Conservation (phyloP, 1,284 basidiomycete species). For the Ceratobasidium sp. region DNA sequence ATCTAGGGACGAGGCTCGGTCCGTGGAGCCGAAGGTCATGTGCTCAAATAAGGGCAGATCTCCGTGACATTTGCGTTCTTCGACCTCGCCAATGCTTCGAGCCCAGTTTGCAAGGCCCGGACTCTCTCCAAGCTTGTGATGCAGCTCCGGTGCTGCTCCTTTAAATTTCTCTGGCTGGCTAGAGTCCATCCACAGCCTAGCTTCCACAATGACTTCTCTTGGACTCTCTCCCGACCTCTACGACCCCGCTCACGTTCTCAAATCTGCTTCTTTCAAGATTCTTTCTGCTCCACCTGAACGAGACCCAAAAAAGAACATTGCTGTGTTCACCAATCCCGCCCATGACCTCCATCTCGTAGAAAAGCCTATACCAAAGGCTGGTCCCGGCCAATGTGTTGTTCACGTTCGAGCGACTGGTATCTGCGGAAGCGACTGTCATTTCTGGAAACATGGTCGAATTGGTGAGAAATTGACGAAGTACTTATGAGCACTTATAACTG, state of each 20-base stretch:
- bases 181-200: not conserved
- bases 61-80: constrained; percentile 22
- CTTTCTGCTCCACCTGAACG: constrained; percentile 37
- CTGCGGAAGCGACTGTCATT: constrained; percentile 55
- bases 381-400: constrained; percentile 53
- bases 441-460: constrained; percentile 59
- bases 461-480: constrained; percentile 41
- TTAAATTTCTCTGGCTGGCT: constrained; percentile 8
- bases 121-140: constrained; percentile 5
- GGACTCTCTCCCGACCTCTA: constrained; percentile 40
- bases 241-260: constrained; percentile 43
- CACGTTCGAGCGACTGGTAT: constrained; percentile 55
- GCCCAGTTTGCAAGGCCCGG: not conserved
- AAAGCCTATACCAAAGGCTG: constrained; percentile 50
- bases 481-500: not conserved
- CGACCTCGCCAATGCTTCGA: not conserved
- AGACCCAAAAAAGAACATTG: constrained; percentile 45
- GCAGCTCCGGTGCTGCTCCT: not conserved
- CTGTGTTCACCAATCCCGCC: constrained; percentile 52
- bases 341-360: constrained; percentile 53
- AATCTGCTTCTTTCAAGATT: constrained; percentile 44
- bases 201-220: constrained; percentile 28
- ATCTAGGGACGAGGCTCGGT: not conserved
- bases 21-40: constrained; percentile 24
- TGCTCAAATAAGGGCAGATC: constrained; percentile 25